Conservation (phyloP, 1,284 basidiomycete species). For the Phenoliferia sp. region DNA sequence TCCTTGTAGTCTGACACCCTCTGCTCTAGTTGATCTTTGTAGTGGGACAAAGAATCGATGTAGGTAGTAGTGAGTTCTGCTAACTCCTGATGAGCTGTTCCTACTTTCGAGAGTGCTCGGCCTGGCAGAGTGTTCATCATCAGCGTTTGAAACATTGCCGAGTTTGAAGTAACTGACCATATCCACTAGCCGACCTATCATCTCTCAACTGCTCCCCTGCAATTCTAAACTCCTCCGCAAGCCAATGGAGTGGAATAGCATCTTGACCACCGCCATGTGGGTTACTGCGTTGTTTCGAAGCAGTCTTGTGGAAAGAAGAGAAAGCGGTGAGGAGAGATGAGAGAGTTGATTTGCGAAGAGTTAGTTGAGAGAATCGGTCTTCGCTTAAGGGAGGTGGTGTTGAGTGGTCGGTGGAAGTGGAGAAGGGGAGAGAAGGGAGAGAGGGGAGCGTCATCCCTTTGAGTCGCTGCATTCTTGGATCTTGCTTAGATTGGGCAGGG, state of each 20-base stretch:
- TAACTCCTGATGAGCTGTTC: too few relatives aligned
- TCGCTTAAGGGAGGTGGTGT: not conserved
- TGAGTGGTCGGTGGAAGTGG: not conserved
- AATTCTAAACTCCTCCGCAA: not conserved
- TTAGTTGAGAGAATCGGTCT: not conserved
- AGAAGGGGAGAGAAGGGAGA: not conserved
- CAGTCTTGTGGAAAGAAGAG: not conserved
- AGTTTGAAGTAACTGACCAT: too few relatives aligned
- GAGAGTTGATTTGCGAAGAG: not conserved
- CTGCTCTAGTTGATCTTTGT: too few relatives aligned
- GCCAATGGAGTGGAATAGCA: not conserved
- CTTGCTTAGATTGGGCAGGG: too few relatives aligned
- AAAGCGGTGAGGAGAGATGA: not conserved
- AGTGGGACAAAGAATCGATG: too few relatives aligned
- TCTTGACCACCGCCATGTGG: not conserved
- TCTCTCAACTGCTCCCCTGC: too few relatives aligned
- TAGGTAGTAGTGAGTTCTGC: too few relatives aligned
- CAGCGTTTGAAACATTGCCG: too few relatives aligned
- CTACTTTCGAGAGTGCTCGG: too few relatives aligned
- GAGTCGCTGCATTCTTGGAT: not conserved
- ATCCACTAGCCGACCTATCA: too few relatives aligned
- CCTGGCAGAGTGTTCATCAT: too few relatives aligned
- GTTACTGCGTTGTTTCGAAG: not conserved
- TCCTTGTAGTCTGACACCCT: constrained; percentile 2
- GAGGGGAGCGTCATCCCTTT: not conserved